Evolutionary conservation across 2,329 filamentous ascomycete species (phyloP).

Genomic region (Apiospora pterosperma): DNA sequence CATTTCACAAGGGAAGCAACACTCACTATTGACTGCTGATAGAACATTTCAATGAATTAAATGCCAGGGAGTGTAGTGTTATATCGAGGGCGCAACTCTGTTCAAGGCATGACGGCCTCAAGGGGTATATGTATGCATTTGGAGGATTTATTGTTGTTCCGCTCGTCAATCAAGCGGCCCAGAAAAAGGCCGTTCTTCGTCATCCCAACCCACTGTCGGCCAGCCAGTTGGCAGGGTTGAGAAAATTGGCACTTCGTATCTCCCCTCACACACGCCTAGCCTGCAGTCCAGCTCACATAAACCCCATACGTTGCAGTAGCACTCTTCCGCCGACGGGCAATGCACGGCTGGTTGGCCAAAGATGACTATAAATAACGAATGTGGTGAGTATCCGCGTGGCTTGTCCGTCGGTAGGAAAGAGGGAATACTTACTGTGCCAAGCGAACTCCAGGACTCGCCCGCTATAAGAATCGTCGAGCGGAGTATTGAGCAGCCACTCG

Average conservation of each 20-base stretch:
- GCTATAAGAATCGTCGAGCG: slow-evolving; percentile 37
- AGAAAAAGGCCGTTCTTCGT: slow-evolving; percentile 29
- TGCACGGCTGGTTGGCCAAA: slow-evolving; percentile 55
- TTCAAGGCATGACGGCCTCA: too few relatives aligned
- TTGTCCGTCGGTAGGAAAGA: not conserved
- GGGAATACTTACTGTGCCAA: slow-evolving; percentile 38
- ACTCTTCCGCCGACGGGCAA: slow-evolving; percentile 58
- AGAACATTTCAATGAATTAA: too few relatives aligned
- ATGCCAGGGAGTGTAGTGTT: too few relatives aligned
- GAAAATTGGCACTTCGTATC: slow-evolving; percentile 57
- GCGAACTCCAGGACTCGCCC: slow-evolving; percentile 50
- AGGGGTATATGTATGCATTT: too few relatives aligned
- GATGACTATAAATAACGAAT: slow-evolving; percentile 39
- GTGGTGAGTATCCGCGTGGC: slow-evolving; percentile 20
- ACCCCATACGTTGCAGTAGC: slow-evolving; percentile 66
- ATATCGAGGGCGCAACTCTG: too few relatives aligned
- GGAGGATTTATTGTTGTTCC: not conserved
- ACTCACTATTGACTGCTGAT: too few relatives aligned
- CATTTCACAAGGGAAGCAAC: not conserved
- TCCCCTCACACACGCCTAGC: slow-evolving; percentile 47
- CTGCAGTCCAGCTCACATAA: slow-evolving; percentile 47
- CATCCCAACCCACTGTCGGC: slow-evolving; percentile 54
- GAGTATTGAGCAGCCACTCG: slow-evolving; percentile 44
- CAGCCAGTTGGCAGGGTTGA: slow-evolving; percentile 58
- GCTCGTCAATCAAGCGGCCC: slow-evolving; percentile 12